A percentile compares a stretch with the other conserved stretches of the same genome.
These are phyloP conservation scores for Pseudohyphozyma bogoriensis DNA, from an alignment of 768 basidiomycete genomes.

Conservation along the genomic window DNA sequence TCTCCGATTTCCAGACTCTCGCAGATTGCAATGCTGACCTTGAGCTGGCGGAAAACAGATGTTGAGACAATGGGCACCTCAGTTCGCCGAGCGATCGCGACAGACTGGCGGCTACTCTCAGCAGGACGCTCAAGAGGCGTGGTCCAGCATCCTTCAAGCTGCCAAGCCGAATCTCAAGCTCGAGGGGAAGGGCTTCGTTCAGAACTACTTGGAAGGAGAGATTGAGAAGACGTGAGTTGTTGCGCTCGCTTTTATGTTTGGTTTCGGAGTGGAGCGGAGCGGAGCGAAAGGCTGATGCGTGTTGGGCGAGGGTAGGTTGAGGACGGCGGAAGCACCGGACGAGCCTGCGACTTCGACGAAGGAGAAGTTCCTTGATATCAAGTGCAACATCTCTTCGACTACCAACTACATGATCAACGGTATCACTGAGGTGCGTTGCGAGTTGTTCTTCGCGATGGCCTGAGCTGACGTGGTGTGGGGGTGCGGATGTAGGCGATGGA, in stretches of 20 bases:
- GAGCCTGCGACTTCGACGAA: constrained; percentile 55
- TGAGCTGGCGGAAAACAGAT: constrained; percentile 17
- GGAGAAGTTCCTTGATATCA: constrained; percentile 76
- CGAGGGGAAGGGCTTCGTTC: constrained; percentile 51
- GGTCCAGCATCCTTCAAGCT: constrained; percentile 59
- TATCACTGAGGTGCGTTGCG: constrained; percentile 57
- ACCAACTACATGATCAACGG: constrained; percentile 86
- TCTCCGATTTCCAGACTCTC: constrained; percentile 4
- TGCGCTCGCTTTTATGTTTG: background rate
- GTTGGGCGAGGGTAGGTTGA: constrained; percentile 50
- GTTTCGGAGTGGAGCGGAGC: background rate
- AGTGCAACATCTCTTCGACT: constrained; percentile 75
- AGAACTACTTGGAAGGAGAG: constrained; percentile 69
- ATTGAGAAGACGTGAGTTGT: constrained; percentile 57
- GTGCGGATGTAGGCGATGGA: constrained; percentile 57
- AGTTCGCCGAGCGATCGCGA: constrained; percentile 61
- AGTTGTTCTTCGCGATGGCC: constrained; percentile 13
- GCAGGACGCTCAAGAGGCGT: constrained; percentile 92
- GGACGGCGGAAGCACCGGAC: constrained; percentile 69
- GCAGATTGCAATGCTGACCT: no score
- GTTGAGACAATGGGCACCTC: constrained; percentile 69
- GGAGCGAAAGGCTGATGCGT: background rate
- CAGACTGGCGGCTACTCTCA: constrained; percentile 56
- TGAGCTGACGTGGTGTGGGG: background rate
- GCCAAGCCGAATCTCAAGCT: constrained; percentile 50